phyloP scores from a whole-genome alignment of 2,329 filamentous ascomycete species.

The Neofusicoccum umdonicola region DNA sequence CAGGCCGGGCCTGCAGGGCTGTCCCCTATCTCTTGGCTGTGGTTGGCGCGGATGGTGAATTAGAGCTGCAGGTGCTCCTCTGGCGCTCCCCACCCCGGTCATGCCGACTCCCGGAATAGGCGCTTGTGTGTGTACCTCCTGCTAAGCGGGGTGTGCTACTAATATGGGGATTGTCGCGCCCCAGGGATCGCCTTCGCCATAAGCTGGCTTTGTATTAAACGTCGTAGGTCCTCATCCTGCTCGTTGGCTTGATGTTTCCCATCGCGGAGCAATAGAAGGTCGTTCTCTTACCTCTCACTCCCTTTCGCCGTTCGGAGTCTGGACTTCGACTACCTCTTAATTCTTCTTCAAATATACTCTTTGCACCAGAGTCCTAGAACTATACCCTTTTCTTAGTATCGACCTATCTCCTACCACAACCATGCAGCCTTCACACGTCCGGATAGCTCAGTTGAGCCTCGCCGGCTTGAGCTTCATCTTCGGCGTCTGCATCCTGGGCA shows the following conservation, averaged over 20 bases:
- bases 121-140: not conserved
- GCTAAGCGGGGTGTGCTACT: not conserved
- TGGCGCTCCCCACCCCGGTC: not conserved
- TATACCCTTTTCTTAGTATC: not conserved
- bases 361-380: not conserved
- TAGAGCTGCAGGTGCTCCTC: not conserved
- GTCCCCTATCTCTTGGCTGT: not conserved
- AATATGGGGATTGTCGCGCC: not conserved
- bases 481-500: conserved; percentile 41
- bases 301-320: conserved; percentile 1
- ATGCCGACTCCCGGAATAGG: conserved; percentile 12
- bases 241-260: not conserved
- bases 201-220: not conserved
- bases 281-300: not conserved
- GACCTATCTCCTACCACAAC: conserved; percentile 6
- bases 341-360: not conserved
- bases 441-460: conserved; percentile 33
- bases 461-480: conserved; percentile 37
- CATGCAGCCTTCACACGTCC: conserved; percentile 38
- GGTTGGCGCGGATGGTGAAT: not conserved
- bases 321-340: conserved; percentile 1
- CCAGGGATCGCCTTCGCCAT: not conserved
- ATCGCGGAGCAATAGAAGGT: not conserved
- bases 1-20: not conserved
- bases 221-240: not conserved